Percentiles rank a stretch among this genome's conserved stretches.
These are phyloP conservation scores for Conidiobolus coronatus DNA, from an alignment of 371 early-diverging fungal genomes.

Conservation along the genomic window DNA sequence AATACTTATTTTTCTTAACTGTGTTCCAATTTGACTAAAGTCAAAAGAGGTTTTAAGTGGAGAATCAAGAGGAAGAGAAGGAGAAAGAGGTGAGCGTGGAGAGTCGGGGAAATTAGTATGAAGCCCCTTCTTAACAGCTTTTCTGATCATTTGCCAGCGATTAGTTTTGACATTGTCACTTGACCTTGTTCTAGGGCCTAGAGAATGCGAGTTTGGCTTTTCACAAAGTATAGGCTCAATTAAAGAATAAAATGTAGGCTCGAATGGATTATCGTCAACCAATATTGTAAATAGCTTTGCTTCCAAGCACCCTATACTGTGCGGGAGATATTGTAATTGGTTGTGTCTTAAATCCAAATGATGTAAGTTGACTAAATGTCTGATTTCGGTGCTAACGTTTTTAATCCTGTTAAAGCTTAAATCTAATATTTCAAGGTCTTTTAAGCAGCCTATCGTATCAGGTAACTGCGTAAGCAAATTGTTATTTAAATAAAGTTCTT, in stretches of 20 bases:
- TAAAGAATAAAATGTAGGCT: not conserved
- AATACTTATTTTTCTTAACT: not conserved
- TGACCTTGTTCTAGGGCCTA: not conserved
- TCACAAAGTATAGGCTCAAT: not conserved
- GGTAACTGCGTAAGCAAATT: not conserved
- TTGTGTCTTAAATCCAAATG: constrained; percentile 2
- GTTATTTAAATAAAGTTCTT: constrained; percentile 2
- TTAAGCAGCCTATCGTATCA: not conserved
- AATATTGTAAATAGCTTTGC: constrained; percentile 3
- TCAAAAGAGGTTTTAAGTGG: not conserved
- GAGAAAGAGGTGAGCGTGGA: not conserved
- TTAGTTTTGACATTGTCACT: not conserved
- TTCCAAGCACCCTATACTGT: constrained; percentile 1
- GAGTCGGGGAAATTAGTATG: not conserved
- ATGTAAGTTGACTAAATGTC: constrained; percentile 1
- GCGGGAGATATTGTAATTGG: not conserved
- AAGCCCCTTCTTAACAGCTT: not conserved
- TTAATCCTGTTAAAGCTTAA: not conserved
- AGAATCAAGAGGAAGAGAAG: no score
- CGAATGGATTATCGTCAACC: constrained; percentile 3
- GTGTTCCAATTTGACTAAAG: not conserved
- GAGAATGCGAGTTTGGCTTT: no score
- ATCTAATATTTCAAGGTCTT: constrained; percentile 2
- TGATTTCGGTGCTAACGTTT: not conserved
- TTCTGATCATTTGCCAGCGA: not conserved